Evolutionary conservation across 768 basidiomycete genomes (phyloP).

Genomic region (Megacollybia marginata): DNA sequence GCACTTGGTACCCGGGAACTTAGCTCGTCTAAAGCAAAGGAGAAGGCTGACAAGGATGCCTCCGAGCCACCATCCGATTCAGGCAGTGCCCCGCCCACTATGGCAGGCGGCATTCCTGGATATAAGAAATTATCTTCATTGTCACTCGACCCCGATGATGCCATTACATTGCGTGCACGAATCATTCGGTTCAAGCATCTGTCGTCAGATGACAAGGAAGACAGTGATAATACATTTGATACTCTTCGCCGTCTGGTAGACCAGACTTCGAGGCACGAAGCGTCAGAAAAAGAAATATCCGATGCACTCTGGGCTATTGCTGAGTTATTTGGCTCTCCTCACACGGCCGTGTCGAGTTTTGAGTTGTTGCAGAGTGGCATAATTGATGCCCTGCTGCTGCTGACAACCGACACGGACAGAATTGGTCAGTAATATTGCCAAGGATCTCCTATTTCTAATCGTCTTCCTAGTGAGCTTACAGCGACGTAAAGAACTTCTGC

Average conservation of each 20-base stretch:
- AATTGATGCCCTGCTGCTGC: slow-evolving; percentile 78
- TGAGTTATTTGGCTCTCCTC: slow-evolving; percentile 66
- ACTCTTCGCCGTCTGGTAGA: slow-evolving; percentile 59
- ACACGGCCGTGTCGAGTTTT: slow-evolving; percentile 86
- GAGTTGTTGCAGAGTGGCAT: slow-evolving; percentile 92
- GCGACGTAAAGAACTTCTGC: slow-evolving; percentile 69
- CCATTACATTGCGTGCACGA: slow-evolving; percentile 85
- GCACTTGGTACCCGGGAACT: slow-evolving; percentile 59
- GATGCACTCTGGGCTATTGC: slow-evolving; percentile 71
- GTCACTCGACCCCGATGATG: slow-evolving; percentile 79
- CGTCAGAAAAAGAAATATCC: slow-evolving; percentile 55
- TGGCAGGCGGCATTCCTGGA: slow-evolving; percentile 46
- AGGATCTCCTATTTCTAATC: slow-evolving; percentile 2
- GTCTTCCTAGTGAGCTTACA: slow-evolving; percentile 45
- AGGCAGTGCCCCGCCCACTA: slow-evolving; percentile 23
- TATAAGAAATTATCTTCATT: slow-evolving; percentile 66
- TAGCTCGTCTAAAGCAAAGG: slow-evolving; percentile 39
- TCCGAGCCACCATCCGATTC: slow-evolving; percentile 33
- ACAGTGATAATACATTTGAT: slow-evolving; percentile 56
- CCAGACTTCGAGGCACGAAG: slow-evolving; percentile 45
- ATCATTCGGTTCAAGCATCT: slow-evolving; percentile 83
- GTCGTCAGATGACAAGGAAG: slow-evolving; percentile 44
- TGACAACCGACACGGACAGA: slow-evolving; percentile 64
- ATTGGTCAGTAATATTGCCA: slow-evolving; percentile 30
- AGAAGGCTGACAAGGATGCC: slow-evolving; percentile 27